phyloP scores from a whole-genome alignment of 257 asterid species.

The Solanum sejunctum region DNA sequence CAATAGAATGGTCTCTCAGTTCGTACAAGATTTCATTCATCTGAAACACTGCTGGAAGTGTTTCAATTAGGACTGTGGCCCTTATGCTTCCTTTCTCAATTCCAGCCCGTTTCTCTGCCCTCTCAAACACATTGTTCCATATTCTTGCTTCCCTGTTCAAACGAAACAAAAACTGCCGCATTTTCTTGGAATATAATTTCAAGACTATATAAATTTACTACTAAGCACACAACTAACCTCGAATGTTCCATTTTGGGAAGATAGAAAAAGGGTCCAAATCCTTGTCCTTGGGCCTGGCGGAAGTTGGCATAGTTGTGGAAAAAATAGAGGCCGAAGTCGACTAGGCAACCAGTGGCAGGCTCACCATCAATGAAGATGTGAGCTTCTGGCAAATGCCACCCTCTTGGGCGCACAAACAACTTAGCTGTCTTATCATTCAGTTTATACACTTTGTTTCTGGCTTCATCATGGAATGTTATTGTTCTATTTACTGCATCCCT shows the following conservation, averaged over 20 bases:
- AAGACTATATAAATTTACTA: not conserved
- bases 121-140: conserved; percentile 75
- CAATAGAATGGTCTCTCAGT: conserved; percentile 68
- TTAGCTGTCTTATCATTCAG: conserved; percentile 62
- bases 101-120: conserved; percentile 65
- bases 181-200: not conserved
- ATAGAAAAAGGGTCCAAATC: conserved; percentile 86
- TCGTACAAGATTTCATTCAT: conserved; percentile 89
- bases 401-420: conserved; percentile 97
- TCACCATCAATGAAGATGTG: conserved; percentile 87
- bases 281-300: conserved; percentile 57
- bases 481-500: conserved; percentile 77
- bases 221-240: conserved; percentile 18
- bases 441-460: conserved; percentile 57
- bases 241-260: conserved; percentile 98
- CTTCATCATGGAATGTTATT: conserved; percentile 64
- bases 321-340: conserved; percentile 60
- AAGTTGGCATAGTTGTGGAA: conserved; percentile 26
- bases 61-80: conserved; percentile 86
- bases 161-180: not conserved
- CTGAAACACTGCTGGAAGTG: conserved; percentile 92
- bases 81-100: conserved; percentile 78
- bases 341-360: conserved; percentile 68
- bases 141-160: conserved; percentile 73
- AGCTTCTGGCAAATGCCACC: conserved; percentile 96